Percentiles rank a stretch among this genome's conserved stretches.
These are phyloP conservation scores for Backusella luteola DNA, from an alignment of 192 early-diverging fungal species.

Conservation along the genomic window DNA sequence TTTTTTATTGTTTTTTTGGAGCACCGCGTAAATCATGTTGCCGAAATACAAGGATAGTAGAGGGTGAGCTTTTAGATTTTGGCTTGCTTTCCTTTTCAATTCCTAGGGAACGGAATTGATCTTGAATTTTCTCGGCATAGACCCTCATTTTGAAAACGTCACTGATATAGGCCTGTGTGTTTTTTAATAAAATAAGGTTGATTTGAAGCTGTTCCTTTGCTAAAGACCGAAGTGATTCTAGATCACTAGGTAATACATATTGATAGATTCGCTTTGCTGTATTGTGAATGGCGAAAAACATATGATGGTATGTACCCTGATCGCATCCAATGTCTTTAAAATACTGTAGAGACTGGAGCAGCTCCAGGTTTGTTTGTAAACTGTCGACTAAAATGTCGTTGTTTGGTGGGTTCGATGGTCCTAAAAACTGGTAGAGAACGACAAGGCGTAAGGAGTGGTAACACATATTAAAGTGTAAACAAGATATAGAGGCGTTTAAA, in stretches of 20 bases:
- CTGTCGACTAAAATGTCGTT: constrained; percentile 18
- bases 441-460: constrained; percentile 34
- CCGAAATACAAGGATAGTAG: neutral
- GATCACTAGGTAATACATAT: neutral
- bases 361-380: constrained; percentile 23
- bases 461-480: constrained; percentile 29
- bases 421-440: constrained; percentile 33
- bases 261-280: constrained; percentile 23
- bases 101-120: constrained; percentile 4
- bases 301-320: constrained; percentile 36
- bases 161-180: constrained; percentile 22
- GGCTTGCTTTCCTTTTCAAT: neutral
- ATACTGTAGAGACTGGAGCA: constrained; percentile 20
- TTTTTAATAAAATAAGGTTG: constrained; percentile 20
- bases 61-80: neutral
- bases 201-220: constrained; percentile 28
- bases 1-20: neutral
- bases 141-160: constrained; percentile 31
- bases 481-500: neutral
- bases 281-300: constrained; percentile 39
- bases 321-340: constrained; percentile 24
- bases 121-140: constrained; percentile 30
- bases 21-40: neutral
- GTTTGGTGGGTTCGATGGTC: constrained; percentile 2
- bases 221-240: neutral